Percentiles rank a stretch among this genome's conserved stretches.
phyloP scores from a whole-genome alignment of 768 basidiomycete species.

The Scleroderma citrinum region DNA sequence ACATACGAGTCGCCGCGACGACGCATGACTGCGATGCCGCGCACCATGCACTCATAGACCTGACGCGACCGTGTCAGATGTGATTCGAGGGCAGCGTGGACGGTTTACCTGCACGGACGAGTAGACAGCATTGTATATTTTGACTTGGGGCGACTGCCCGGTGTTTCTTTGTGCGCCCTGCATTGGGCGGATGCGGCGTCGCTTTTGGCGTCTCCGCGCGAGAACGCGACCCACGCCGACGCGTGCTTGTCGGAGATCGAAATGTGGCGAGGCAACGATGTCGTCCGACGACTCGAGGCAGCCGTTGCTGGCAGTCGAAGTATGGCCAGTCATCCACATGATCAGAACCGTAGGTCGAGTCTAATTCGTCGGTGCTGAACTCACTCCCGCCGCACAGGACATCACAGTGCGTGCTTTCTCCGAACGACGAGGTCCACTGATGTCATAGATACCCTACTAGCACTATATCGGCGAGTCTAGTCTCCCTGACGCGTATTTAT shows the following conservation, averaged over 20 bases:
- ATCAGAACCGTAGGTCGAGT: conserved; percentile 51
- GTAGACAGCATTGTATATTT: conserved; percentile 92
- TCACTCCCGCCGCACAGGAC: conserved; percentile 42
- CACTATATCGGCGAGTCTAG: conserved; percentile 59
- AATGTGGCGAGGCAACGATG: conserved; percentile 12
- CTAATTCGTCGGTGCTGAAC: not conserved
- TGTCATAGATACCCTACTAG: conserved; percentile 29
- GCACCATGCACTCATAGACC: conserved; percentile 98
- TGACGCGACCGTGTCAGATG: conserved; percentile 29
- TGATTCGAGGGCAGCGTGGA: not conserved
- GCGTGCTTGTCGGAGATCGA: conserved; percentile 30
- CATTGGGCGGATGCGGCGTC: conserved; percentile 14
- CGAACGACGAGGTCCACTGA: conserved; percentile 1
- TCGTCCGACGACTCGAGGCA: conserved; percentile 14
- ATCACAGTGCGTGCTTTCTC: conserved; percentile 41
- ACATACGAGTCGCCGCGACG: conserved; percentile 91
- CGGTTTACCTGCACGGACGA: conserved; percentile 71
- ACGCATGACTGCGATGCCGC: conserved; percentile 98
- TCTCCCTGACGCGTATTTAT: not conserved
- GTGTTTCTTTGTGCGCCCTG: conserved; percentile 23
- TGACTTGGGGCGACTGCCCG: conserved; percentile 51
- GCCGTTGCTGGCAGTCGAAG: conserved; percentile 42
- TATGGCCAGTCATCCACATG: conserved; percentile 79
- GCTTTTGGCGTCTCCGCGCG: conserved; percentile 12
- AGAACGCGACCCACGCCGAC: conserved; percentile 27